Conservation (phyloP, 169 alveolate genomes). For the Plasmodium ovale region DNA sequence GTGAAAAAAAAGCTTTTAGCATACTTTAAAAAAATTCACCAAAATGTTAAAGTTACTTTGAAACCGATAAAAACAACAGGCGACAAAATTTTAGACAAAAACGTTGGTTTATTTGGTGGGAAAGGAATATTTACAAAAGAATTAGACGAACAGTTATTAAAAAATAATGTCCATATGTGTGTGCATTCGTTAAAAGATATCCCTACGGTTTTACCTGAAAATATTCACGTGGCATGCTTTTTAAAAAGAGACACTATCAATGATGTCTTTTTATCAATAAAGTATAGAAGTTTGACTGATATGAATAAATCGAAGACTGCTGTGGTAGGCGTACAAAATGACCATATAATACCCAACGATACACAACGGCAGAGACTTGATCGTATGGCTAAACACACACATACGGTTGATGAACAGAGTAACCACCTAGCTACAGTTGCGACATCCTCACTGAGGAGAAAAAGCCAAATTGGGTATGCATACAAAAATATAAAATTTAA, state of each 20-base stretch:
- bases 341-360: not conserved
- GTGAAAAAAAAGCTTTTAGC: constrained; percentile 34
- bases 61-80: constrained; percentile 68
- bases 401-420: not conserved
- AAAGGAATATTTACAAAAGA: constrained; percentile 71
- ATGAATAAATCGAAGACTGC: constrained; percentile 15
- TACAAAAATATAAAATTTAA: constrained; percentile 47
- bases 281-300: constrained; percentile 23
- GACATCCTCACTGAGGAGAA: constrained; percentile 65
- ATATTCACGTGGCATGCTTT: constrained; percentile 47
- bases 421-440: constrained; percentile 21
- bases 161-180: constrained; percentile 53
- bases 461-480: constrained; percentile 46
- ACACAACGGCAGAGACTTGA: not conserved
- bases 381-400: not conserved
- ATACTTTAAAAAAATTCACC: constrained; percentile 43
- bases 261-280: constrained; percentile 57
- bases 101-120: constrained; percentile 49
- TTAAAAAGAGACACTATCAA: constrained; percentile 64
- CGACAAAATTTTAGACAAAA: constrained; percentile 49
- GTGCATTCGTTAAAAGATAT: constrained; percentile 68
- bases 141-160: constrained; percentile 54
- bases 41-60: constrained; percentile 54
- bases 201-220: constrained; percentile 45
- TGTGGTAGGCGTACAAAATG: not conserved